These are phyloP conservation scores for Bryoerythrophyllum caledonicum DNA, from an alignment of 225 moss, liverwort and hornwort species.

Conservation along the genomic window DNA sequence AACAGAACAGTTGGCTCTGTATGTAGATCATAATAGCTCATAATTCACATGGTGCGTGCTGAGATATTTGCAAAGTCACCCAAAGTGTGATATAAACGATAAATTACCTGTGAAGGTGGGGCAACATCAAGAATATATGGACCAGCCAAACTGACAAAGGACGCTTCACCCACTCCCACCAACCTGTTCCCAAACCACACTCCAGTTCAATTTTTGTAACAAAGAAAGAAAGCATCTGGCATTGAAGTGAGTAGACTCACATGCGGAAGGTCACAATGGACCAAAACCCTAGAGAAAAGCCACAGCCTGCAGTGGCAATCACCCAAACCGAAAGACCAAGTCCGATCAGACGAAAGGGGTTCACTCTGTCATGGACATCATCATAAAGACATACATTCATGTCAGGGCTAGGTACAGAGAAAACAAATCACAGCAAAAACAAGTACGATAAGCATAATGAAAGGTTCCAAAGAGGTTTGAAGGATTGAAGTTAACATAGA, in stretches of 20 bases:
- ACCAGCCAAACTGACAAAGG: slow-evolving; percentile 90
- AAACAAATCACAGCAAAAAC: no score
- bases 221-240: slow-evolving; percentile 5
- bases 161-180: slow-evolving; percentile 96
- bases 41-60: neutral
- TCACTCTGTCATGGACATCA: slow-evolving; percentile 37
- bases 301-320: slow-evolving; percentile 84
- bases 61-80: no score
- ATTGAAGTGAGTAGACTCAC: slow-evolving; percentile 32
- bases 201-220: neutral
- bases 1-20: no score
- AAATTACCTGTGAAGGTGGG: slow-evolving; percentile 53
- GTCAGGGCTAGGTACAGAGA: slow-evolving; percentile 9
- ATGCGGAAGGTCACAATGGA: slow-evolving; percentile 72
- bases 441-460: no score
- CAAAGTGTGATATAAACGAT: no score
- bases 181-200: slow-evolving; percentile 40
- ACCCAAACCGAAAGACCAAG: slow-evolving; percentile 88
- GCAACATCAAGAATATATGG: slow-evolving; percentile 96
- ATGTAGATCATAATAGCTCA: neutral
- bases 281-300: slow-evolving; percentile 81
- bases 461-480: no score
- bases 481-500: no score
- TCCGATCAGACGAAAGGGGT: slow-evolving; percentile 88
- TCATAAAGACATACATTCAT: neutral